A percentile compares a stretch with the other conserved stretches of the same genome.
phyloP scores from a whole-genome alignment of 2,329 filamentous ascomycete species.

The Nannizziopsis barbatae region DNA sequence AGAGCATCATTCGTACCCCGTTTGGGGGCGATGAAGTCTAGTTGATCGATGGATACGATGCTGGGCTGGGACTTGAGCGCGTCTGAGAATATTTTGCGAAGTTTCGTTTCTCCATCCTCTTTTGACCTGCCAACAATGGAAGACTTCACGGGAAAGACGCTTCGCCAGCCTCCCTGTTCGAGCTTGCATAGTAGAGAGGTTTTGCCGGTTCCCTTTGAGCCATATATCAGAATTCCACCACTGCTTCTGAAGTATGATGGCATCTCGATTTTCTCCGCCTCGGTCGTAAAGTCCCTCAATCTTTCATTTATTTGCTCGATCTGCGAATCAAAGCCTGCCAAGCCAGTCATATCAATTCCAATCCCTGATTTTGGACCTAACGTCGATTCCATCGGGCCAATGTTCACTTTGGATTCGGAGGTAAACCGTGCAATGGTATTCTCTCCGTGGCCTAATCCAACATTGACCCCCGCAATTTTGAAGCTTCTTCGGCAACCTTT shows the following conservation, averaged over 20 bases:
- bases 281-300: conserved; percentile 45
- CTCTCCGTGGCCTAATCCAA: conserved; percentile 33
- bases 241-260: conserved; percentile 32
- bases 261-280: conserved; percentile 24
- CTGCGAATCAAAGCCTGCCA: conserved; percentile 59
- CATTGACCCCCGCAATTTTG: conserved; percentile 48
- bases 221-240: conserved; percentile 63
- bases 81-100: conserved; percentile 59
- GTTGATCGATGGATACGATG: conserved; percentile 65
- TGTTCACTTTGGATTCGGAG: conserved; percentile 24
- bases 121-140: conserved; percentile 26
- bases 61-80: conserved; percentile 60
- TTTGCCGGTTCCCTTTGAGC: conserved; percentile 76
- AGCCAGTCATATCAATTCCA: conserved; percentile 35
- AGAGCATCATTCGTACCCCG: conserved; percentile 37
- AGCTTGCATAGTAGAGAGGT: conserved; percentile 60
- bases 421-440: conserved; percentile 30
- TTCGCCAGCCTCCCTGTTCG: conserved; percentile 57
- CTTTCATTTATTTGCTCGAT: conserved; percentile 56
- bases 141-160: conserved; percentile 44
- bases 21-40: conserved; percentile 59
- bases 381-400: conserved; percentile 20
- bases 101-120: conserved; percentile 41
- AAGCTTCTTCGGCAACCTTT: conserved; percentile 52
- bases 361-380: conserved; percentile 13